These are phyloP conservation scores for Turnera subulata DNA, from an alignment of 345 rosid species.

Conservation along the genomic window DNA sequence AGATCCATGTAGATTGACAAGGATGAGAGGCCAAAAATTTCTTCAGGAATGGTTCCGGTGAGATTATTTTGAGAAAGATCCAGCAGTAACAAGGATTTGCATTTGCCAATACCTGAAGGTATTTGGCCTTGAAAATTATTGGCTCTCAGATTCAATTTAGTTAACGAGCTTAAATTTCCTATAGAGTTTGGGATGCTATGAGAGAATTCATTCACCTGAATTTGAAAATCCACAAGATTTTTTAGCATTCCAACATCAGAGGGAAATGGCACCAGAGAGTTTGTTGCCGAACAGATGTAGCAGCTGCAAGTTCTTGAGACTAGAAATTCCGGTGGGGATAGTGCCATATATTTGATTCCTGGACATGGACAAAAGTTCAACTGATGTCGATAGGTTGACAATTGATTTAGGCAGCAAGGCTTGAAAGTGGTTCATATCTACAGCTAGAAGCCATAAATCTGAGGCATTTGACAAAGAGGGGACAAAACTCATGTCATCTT, in stretches of 20 bases:
- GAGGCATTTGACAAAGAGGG: conserved; percentile 7
- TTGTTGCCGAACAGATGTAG: neutral
- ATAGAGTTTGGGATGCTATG: too few species aligned
- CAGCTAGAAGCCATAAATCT: neutral
- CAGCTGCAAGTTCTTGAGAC: neutral
- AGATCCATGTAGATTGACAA: too few species aligned
- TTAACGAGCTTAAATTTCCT: neutral
- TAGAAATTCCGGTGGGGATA: conserved; percentile 5
- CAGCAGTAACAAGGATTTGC: neutral
- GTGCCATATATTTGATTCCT: conserved; percentile 3
- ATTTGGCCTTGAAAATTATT: conserved; percentile 3
- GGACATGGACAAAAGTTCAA: neutral
- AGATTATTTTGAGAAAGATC: too few species aligned
- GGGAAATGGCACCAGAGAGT: conserved; percentile 6
- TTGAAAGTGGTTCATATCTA: neutral
- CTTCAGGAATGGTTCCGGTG: too few species aligned
- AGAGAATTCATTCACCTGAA: too few species aligned
- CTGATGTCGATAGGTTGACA: neutral
- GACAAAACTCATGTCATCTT: conserved; percentile 8
- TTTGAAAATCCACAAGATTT: too few species aligned
- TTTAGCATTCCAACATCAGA: neutral
- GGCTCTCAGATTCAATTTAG: neutral
- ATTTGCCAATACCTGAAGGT: conserved; percentile 8
- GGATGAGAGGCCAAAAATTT: too few species aligned
- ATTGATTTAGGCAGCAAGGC: neutral